These are phyloP conservation scores for Solanum bulbocastanum DNA, from an alignment of 257 asterid genomes.

Conservation along the genomic window DNA sequence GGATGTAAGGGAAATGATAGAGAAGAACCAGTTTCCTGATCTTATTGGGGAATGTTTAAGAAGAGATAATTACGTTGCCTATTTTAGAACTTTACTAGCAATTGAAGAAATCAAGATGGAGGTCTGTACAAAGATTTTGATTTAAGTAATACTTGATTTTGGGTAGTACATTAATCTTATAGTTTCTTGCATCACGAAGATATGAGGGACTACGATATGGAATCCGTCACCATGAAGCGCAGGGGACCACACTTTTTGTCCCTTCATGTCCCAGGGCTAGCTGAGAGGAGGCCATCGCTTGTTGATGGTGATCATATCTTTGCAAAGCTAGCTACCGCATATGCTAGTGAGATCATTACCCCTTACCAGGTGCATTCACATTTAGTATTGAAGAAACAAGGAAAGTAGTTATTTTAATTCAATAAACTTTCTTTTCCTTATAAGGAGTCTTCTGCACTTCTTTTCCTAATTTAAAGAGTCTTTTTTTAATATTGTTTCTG, in stretches of 20 bases:
- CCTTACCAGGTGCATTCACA: constrained; percentile 43
- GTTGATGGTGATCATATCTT: constrained; percentile 54
- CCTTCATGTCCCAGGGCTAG: constrained; percentile 87
- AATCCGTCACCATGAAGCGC: constrained; percentile 41
- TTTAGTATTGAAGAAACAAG: neutral
- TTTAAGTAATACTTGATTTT: neutral
- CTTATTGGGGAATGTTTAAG: constrained; percentile 39
- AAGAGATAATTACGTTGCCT: constrained; percentile 27
- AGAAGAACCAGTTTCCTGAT: constrained; percentile 41
- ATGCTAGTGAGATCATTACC: constrained; percentile 7
- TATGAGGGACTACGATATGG: constrained; percentile 70
- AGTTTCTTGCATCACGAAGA: constrained; percentile 43
- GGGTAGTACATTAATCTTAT: neutral
- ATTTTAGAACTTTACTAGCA: constrained; percentile 48
- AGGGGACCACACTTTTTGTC: constrained; percentile 34
- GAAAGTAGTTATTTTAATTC: neutral
- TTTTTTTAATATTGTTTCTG: neutral
- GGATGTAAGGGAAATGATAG: constrained; percentile 37
- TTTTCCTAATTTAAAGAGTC: neutral
- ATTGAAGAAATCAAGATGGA: constrained; percentile 93
- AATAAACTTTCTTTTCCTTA: neutral
- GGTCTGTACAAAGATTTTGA: constrained; percentile 27
- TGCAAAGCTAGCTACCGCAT: constrained; percentile 36
- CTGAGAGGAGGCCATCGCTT: constrained; percentile 91
- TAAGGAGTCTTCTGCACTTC: neutral